Evolutionary conservation across 768 basidiomycete genomes (phyloP), one percentile per base, ranked within the genome.

Genomic region (Termitomyces sp.): DNA sequence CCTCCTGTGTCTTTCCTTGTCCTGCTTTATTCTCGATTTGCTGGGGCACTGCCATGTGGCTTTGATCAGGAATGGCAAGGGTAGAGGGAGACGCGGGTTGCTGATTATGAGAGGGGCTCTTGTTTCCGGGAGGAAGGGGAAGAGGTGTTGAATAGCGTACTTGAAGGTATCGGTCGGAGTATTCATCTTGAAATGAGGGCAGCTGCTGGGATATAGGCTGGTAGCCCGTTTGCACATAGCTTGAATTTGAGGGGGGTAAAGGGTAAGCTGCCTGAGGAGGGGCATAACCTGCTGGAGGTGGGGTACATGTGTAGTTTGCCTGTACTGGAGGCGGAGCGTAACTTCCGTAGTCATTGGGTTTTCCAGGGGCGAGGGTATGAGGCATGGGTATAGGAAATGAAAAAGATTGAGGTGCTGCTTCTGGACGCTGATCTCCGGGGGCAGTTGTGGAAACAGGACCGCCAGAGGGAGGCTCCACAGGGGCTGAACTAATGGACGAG

Each of bases 111-210:
- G 54, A 48, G 42, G 54, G 35, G 35, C 7, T 59, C 25, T 45
- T 51, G 13, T 66, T 55, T 15, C 70, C 73, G 20, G 74, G 68
- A n/a, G 83, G 84, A 9, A 84, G 71, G 3, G 83, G 82, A 15
- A 85, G 67, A 15, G 84, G 82, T 0, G 76, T 69, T 42, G 76
- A 73, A 64, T 85, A 86, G 18, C 83, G 77, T 20, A 65, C 67
- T 35, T 70, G 64, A 9, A 77, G 67, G 59, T 78, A 74, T 25
- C 77, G 74, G 59, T 79, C 79, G 2, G 72, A 74, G 7, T 73
- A 52, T 25, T 70, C 67, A 25, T 52, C 58, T 5, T 57, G 20
- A 25, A 42, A 18, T 48, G 56, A 40, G 42, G 54, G 54, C 48
- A 61, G 40, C 11, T 31, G 9, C 50, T 68, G 59, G 31, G 60